These are phyloP conservation scores for Populus alba DNA, from an alignment of 345 rosid species.

Conservation along the genomic window DNA sequence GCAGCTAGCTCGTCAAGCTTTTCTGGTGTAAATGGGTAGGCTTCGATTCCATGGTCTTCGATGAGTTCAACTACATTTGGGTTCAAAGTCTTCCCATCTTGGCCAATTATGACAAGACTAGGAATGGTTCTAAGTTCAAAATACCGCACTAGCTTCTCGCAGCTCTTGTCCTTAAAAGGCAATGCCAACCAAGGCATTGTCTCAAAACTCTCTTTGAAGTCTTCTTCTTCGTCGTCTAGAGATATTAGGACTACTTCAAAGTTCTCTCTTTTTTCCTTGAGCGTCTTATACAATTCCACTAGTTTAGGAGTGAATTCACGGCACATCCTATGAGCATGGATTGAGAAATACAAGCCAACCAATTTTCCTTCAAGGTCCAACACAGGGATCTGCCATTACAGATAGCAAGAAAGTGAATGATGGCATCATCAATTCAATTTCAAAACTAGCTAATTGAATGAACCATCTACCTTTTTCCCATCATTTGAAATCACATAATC, in stretches of 20 bases:
- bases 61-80: constrained; percentile 54
- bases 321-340: constrained; percentile 21
- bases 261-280: constrained; percentile 50
- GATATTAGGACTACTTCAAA: constrained; percentile 68
- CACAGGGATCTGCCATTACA: constrained; percentile 44
- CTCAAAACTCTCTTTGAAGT: constrained; percentile 47
- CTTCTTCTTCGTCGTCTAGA: constrained; percentile 49
- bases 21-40: constrained; percentile 69
- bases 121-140: constrained; percentile 58
- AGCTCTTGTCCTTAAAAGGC: constrained; percentile 52
- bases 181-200: constrained; percentile 67
- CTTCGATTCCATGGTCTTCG: constrained; percentile 55
- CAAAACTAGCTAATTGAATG: not conserved
- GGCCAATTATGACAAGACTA: constrained; percentile 57
- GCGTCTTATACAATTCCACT: constrained; percentile 43
- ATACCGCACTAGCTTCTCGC: constrained; percentile 45
- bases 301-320: constrained; percentile 51
- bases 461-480: constrained; percentile 26
- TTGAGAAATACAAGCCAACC: constrained; percentile 52
- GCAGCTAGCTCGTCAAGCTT: constrained; percentile 44
- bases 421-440: not conserved
- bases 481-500: constrained; percentile 31
- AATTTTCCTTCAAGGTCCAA: constrained; percentile 68
- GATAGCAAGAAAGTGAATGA: not conserved
- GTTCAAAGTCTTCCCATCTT: constrained; percentile 64